Conservation (phyloP, 257 asterid genomes). For the Petunia secreta region DNA sequence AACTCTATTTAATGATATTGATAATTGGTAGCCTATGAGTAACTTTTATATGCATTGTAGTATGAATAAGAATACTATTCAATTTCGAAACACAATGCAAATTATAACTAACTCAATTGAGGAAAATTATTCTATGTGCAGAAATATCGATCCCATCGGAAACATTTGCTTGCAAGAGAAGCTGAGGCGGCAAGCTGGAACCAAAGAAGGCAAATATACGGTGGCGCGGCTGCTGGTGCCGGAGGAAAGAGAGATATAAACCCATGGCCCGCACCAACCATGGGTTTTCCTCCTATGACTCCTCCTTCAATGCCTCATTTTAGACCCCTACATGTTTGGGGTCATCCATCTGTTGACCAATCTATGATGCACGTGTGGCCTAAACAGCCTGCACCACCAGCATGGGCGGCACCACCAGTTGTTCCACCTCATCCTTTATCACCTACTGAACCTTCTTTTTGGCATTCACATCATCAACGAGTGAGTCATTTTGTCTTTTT, state of each 20-base stretch:
- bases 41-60: no score
- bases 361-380: slow-evolving; percentile 78
- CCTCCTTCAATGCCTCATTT: slow-evolving; percentile 51
- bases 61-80: no score
- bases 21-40: no score
- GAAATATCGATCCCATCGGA: slow-evolving; percentile 87
- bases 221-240: slow-evolving; percentile 26
- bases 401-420: slow-evolving; percentile 38
- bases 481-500: slow-evolving; percentile 39
- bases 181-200: slow-evolving; percentile 77
- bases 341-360: slow-evolving; percentile 85
- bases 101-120: no score
- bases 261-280: slow-evolving; percentile 64
- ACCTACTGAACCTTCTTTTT: slow-evolving; percentile 53
- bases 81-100: no score
- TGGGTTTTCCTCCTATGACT: slow-evolving; percentile 52
- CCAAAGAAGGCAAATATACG: slow-evolving; percentile 57
- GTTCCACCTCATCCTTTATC: slow-evolving; percentile 36
- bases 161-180: slow-evolving; percentile 74
- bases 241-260: slow-evolving; percentile 52
- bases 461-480: slow-evolving; percentile 63
- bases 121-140: slow-evolving; percentile 31
- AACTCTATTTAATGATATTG: no score
- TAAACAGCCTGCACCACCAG: slow-evolving; percentile 43
- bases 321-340: slow-evolving; percentile 94